Evolutionary conservation across 495 filamentous ascomycete species (phyloP).

Genomic region (Hypoxylon lienhwacheense): DNA sequence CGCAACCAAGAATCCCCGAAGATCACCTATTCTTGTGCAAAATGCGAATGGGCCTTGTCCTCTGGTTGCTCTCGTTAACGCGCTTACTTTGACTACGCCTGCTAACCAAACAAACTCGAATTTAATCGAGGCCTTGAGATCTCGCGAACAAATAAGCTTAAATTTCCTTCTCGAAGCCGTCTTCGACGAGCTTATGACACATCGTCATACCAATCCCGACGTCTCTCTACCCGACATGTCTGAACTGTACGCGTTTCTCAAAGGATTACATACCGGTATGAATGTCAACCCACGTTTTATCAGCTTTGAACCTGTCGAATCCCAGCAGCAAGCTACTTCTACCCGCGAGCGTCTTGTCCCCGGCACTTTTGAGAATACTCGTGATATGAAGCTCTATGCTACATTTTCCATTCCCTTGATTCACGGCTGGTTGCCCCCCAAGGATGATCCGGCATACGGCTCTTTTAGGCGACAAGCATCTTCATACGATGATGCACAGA

Average conservation of each 20-base stretch:
- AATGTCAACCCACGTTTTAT: slow-evolving; percentile 94
- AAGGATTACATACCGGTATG: slow-evolving; percentile 93
- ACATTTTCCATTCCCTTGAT: slow-evolving; percentile 85
- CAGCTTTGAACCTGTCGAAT: slow-evolving; percentile 43
- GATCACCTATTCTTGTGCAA: slow-evolving; percentile 82
- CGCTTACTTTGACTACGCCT: slow-evolving; percentile 77
- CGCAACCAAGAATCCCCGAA: slow-evolving; percentile 44
- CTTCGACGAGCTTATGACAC: slow-evolving; percentile 86
- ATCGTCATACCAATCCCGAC: slow-evolving; percentile 47
- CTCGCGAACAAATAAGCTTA: slow-evolving; percentile 84
- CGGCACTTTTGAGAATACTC: slow-evolving; percentile 79
- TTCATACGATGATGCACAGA: slow-evolving; percentile 88
- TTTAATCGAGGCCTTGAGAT: slow-evolving; percentile 72
- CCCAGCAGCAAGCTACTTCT: slow-evolving; percentile 48
- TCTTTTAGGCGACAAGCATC: slow-evolving; percentile 72
- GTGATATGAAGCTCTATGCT: slow-evolving; percentile 82
- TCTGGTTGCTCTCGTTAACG: slow-evolving; percentile 90
- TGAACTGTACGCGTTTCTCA: slow-evolving; percentile 82
- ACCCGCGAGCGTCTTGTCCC: slow-evolving; percentile 54
- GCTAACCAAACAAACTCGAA: slow-evolving; percentile 61
- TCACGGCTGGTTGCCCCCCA: slow-evolving; percentile 87
- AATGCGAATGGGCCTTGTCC: slow-evolving; percentile 95
- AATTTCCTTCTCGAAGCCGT: slow-evolving; percentile 82
- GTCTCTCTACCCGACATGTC: slow-evolving; percentile 74
- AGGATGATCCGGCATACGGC: slow-evolving; percentile 60